Percentiles rank a stretch among this genome's conserved stretches.
Conservation (phyloP, 208 protist species). For the Trypanosoma cruzi region DNA sequence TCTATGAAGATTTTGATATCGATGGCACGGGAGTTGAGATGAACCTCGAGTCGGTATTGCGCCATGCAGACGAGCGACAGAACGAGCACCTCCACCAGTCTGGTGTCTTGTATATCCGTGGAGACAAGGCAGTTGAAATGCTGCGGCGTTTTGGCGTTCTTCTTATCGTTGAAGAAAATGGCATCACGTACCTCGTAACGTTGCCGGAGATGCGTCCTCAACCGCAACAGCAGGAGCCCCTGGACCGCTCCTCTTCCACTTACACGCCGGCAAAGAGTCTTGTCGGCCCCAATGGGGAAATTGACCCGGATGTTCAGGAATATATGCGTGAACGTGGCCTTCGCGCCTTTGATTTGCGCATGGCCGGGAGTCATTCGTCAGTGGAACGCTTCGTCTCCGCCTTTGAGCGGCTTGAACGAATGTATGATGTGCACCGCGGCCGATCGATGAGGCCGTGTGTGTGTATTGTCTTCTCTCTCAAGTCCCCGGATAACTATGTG, state of each 20-base stretch:
- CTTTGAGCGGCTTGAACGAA: slow-evolving; percentile 75
- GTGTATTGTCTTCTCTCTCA: slow-evolving; percentile 69
- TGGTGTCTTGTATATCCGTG: slow-evolving; percentile 70
- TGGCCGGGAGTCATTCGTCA: slow-evolving; percentile 71
- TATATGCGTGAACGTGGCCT: slow-evolving; percentile 77
- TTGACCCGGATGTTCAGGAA: slow-evolving; percentile 70
- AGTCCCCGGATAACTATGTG: slow-evolving; percentile 59
- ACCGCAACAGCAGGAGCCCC: slow-evolving; percentile 8
- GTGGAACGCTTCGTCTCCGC: slow-evolving; percentile 79
- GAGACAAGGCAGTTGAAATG: slow-evolving; percentile 72
- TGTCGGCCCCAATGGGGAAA: slow-evolving; percentile 78
- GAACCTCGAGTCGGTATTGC: slow-evolving; percentile 69
- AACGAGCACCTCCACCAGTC: slow-evolving; percentile 63
- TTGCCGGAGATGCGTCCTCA: slow-evolving; percentile 52
- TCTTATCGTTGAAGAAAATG: slow-evolving; percentile 70
- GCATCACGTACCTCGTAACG: slow-evolving; percentile 73
- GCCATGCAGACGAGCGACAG: slow-evolving; percentile 67
- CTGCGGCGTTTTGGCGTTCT: slow-evolving; percentile 76
- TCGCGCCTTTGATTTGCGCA: slow-evolving; percentile 80
- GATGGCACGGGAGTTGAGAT: slow-evolving; percentile 41
- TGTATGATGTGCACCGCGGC: slow-evolving; percentile 83
- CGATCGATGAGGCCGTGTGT: slow-evolving; percentile 64
- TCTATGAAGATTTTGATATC: slow-evolving; percentile 78
- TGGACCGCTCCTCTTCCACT: slow-evolving; percentile 26
- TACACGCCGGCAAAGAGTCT: slow-evolving; percentile 47